A percentile compares a stretch with the other conserved stretches of the same genome.
Conservation (phyloP, 345 rosid genomes). For the Citrus medica region DNA sequence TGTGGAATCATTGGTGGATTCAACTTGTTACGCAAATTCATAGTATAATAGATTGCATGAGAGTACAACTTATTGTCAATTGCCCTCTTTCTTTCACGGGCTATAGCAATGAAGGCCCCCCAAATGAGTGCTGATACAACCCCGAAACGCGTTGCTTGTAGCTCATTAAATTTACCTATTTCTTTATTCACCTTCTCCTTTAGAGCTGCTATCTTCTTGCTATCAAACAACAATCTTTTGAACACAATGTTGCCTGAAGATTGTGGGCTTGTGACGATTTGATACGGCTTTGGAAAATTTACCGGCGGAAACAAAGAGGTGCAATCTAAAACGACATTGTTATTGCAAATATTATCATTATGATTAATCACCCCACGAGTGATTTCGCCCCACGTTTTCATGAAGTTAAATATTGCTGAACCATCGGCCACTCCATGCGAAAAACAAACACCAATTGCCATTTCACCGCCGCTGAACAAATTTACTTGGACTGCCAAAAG, state of each 20-base stretch:
- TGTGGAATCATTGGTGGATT: conserved; percentile 10
- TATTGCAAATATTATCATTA: background rate
- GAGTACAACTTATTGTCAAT: too few species aligned
- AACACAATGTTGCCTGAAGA: background rate
- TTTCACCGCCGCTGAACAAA: conserved; percentile 25
- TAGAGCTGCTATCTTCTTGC: conserved; percentile 5
- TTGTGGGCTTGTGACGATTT: background rate
- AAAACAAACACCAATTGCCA: conserved; percentile 21
- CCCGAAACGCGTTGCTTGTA: background rate
- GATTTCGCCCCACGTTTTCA: conserved; percentile 19
- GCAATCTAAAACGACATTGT: conserved; percentile 5
- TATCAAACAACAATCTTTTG: conserved; percentile 23
- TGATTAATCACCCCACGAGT: background rate
- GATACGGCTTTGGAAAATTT: background rate
- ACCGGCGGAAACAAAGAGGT: conserved; percentile 16
- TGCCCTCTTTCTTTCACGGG: background rate
- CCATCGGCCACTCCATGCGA: conserved; percentile 28
- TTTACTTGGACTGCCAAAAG: conserved; percentile 20
- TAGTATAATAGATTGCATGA: background rate
- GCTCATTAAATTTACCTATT: background rate
- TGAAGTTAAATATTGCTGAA: conserved; percentile 8
- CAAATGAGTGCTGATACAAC: conserved; percentile 24
- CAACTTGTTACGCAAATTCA: conserved; percentile 11
- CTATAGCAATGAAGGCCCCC: conserved; percentile 6
- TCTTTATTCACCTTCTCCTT: conserved; percentile 8